Evolutionary conservation across 176 grass and related monocot genomes (phyloP).

Genomic region (Aechmea fasciata): DNA sequence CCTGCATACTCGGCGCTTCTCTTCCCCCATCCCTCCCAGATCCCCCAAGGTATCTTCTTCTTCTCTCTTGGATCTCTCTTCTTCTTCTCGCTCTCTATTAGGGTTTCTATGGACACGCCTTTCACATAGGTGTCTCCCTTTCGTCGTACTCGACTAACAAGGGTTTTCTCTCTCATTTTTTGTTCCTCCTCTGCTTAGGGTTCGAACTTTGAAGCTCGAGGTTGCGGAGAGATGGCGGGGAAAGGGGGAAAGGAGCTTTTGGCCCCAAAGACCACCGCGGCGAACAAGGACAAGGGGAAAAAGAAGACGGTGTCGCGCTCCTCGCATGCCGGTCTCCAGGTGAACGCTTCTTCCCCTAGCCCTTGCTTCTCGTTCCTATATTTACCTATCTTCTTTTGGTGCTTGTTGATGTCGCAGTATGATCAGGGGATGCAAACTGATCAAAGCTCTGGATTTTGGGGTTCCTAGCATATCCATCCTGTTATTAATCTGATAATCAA

Average conservation of each 20-base stretch:
- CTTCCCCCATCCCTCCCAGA: neutral
- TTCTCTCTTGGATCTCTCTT: neutral
- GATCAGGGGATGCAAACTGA: neutral
- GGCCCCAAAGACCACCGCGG: constrained; percentile 28
- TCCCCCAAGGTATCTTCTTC: neutral
- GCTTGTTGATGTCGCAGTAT: neutral
- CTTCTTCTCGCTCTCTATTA: neutral
- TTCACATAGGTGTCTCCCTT: neutral
- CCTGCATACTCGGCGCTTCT: neutral
- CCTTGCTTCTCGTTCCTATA: neutral
- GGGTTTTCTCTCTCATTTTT: neutral
- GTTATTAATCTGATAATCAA: too few relatives aligned
- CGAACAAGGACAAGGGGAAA: constrained; percentile 59
- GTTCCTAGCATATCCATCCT: too few relatives aligned
- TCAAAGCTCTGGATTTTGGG: too few relatives aligned
- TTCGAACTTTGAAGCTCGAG: neutral
- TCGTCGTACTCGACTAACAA: neutral
- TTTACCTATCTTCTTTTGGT: too few relatives aligned
- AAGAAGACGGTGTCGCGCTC: constrained; percentile 37
- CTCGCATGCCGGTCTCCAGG: constrained; percentile 33
- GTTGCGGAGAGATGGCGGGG: constrained; percentile 32
- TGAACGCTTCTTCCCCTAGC: constrained; percentile 5
- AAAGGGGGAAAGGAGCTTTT: constrained; percentile 34
- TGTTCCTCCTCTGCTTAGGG: neutral
- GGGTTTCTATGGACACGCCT: neutral